phyloP scores from a whole-genome alignment of 495 filamentous ascomycete genomes.

The Cryomyces minteri region DNA sequence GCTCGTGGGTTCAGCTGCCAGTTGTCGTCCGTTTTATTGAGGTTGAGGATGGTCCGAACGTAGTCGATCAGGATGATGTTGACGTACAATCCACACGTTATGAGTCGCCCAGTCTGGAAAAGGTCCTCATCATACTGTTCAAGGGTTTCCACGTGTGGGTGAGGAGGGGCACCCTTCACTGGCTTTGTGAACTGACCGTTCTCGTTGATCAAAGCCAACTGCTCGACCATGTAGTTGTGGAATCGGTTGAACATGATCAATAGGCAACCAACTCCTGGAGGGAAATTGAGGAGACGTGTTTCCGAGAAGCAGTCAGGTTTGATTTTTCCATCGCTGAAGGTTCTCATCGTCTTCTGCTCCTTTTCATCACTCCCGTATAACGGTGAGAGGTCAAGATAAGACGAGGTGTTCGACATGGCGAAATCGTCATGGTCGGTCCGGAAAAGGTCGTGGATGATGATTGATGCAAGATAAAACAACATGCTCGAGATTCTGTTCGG shows the following conservation, averaged over 20 bases:
- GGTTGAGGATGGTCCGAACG: conserved; percentile 24
- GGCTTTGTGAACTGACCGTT: conserved; percentile 32
- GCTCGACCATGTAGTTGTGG: conserved; percentile 26
- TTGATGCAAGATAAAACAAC: conserved; percentile 74
- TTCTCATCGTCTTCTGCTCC: conserved; percentile 54
- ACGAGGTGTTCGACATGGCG: conserved; percentile 53
- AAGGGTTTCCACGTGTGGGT: conserved; percentile 2
- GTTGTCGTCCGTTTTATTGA: conserved; percentile 20
- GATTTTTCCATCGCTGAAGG: conserved; percentile 64
- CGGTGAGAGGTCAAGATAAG: conserved; percentile 69
- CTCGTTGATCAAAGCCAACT: conserved; percentile 43
- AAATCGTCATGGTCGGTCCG: conserved; percentile 37
- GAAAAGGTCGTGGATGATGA: conserved; percentile 72
- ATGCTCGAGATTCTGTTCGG: conserved; percentile 73
- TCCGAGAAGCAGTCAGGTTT: conserved; percentile 72
- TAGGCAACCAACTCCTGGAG: conserved; percentile 54
- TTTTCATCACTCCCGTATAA: conserved; percentile 68
- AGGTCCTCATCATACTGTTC: conserved; percentile 19
- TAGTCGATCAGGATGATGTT: conserved; percentile 25
- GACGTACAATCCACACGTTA: conserved; percentile 22
- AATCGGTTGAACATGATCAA: conserved; percentile 52
- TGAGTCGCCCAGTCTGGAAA: conserved; percentile 22
- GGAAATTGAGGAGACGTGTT: conserved; percentile 60
- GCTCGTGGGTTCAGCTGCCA: conserved; percentile 21
- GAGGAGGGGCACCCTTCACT: conserved; percentile 4